These are phyloP conservation scores for Phytomonas sp. DNA, from an alignment of 208 protist genomes.

Conservation along the genomic window DNA sequence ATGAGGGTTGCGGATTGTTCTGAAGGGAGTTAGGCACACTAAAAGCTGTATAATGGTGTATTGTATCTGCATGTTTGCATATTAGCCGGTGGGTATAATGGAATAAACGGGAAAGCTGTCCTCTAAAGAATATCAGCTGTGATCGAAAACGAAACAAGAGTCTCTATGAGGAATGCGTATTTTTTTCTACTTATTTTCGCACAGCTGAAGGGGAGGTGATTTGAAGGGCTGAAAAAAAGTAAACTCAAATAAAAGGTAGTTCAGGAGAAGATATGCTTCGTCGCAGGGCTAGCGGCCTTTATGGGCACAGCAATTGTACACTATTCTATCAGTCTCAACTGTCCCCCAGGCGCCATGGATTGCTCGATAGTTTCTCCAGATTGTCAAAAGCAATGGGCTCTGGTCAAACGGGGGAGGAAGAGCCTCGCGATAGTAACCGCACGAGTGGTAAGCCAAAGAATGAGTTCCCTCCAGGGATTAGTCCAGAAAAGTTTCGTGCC, in stretches of 20 bases:
- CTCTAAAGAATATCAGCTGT: background rate
- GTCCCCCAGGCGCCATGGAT: background rate
- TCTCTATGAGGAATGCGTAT: background rate
- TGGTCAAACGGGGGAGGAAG: background rate
- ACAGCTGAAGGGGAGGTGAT: background rate
- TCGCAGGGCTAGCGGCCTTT: background rate
- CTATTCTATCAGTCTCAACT: background rate
- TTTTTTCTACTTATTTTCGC: slow-evolving; percentile 1
- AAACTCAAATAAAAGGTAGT: background rate
- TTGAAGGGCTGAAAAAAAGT: background rate
- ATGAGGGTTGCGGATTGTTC: slow-evolving; percentile 59
- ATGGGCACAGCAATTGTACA: background rate
- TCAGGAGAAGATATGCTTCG: background rate
- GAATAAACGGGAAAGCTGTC: background rate
- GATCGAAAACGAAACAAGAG: background rate
- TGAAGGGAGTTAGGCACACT: slow-evolving; percentile 14
- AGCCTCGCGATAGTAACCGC: background rate
- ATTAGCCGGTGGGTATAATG: background rate
- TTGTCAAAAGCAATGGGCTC: background rate
- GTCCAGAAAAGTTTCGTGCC: slow-evolving; percentile 47
- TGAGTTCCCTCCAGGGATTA: slow-evolving; percentile 42
- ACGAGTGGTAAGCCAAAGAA: background rate
- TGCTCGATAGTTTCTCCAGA: background rate
- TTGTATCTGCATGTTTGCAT: slow-evolving; percentile 4
- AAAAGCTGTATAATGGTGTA: slow-evolving; percentile 1